These are phyloP conservation scores for Globisporangium emineosum DNA, from an alignment of 352 stramenopile genomes.

Conservation along the genomic window DNA sequence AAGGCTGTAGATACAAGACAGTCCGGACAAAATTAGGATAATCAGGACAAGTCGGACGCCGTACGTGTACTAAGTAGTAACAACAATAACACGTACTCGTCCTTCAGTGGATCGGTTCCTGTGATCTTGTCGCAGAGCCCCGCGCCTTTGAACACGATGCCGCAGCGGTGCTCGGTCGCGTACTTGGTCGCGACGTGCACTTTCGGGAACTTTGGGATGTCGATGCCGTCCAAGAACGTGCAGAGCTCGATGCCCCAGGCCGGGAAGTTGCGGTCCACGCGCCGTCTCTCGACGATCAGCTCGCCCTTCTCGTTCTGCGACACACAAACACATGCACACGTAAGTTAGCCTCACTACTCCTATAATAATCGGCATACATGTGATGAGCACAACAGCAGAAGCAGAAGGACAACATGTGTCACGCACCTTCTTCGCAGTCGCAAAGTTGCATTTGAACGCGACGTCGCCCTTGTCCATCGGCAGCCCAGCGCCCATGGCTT, in stretches of 20 bases:
- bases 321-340: neutral
- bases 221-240: slow-evolving; percentile 62
- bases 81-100: slow-evolving; percentile 51
- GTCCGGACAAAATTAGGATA: neutral
- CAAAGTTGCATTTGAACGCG: slow-evolving; percentile 90
- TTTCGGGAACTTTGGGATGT: slow-evolving; percentile 54
- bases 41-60: neutral
- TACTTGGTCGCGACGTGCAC: slow-evolving; percentile 81
- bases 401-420: too few relatives aligned
- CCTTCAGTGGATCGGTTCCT: slow-evolving; percentile 85
- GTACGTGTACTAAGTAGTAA: neutral
- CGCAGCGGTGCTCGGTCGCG: slow-evolving; percentile 84
- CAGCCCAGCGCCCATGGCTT: slow-evolving; percentile 84
- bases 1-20: slow-evolving; percentile 33
- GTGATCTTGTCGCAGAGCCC: slow-evolving; percentile 84
- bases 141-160: slow-evolving; percentile 81
- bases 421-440: slow-evolving; percentile 51
- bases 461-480: slow-evolving; percentile 84
- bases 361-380: too few relatives aligned
- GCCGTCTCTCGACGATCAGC: slow-evolving; percentile 62
- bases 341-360: too few relatives aligned
- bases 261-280: slow-evolving; percentile 84
- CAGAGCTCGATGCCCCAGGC: slow-evolving; percentile 83
- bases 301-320: slow-evolving; percentile 49
- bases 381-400: too few relatives aligned